These are phyloP conservation scores for Pseudogymnoascus sp. DNA, from an alignment of 2,329 filamentous ascomycete genomes.

Conservation along the genomic window DNA sequence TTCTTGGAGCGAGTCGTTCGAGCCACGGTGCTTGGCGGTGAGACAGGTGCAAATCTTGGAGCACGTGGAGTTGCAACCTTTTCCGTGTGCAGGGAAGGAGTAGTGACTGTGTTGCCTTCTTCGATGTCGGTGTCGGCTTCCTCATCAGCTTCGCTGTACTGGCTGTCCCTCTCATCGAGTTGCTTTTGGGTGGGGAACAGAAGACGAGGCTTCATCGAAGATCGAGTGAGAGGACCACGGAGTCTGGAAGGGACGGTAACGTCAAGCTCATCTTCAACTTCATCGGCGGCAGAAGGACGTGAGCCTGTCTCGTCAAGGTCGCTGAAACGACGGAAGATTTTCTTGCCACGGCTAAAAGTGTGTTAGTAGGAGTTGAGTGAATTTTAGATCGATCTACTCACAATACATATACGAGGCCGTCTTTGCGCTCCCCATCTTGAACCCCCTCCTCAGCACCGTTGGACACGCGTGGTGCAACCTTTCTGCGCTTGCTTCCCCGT, in stretches of 20 bases:
- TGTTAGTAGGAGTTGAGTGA: conserved; percentile 20
- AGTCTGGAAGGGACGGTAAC: conserved; percentile 27
- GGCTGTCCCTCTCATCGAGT: conserved; percentile 24
- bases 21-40: conserved; percentile 50
- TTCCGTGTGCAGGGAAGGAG: conserved; percentile 11
- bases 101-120: conserved; percentile 22
- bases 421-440: conserved; percentile 48
- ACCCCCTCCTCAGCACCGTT: conserved; percentile 24
- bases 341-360: conserved; percentile 62
- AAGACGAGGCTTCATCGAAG: conserved; percentile 62
- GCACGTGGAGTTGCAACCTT: conserved; percentile 42
- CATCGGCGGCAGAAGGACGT: conserved; percentile 11
- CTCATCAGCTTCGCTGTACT: conserved; percentile 48
- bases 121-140: conserved; percentile 45
- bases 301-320: conserved; percentile 25
- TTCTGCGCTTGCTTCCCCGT: conserved; percentile 47
- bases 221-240: conserved; percentile 49
- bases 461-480: conserved; percentile 29
- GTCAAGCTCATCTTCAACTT: conserved; percentile 28
- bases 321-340: conserved; percentile 55
- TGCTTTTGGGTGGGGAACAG: conserved; percentile 49
- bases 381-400: conserved; percentile 42
- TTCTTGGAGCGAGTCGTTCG: conserved; percentile 52
- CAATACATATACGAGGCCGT: conserved; percentile 72
- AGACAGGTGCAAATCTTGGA: conserved; percentile 46